Percentiles rank a stretch among this genome's conserved stretches.
These are phyloP conservation scores for Colletotrichum sidae DNA, from an alignment of 2,329 filamentous ascomycete species.

Conservation along the genomic window DNA sequence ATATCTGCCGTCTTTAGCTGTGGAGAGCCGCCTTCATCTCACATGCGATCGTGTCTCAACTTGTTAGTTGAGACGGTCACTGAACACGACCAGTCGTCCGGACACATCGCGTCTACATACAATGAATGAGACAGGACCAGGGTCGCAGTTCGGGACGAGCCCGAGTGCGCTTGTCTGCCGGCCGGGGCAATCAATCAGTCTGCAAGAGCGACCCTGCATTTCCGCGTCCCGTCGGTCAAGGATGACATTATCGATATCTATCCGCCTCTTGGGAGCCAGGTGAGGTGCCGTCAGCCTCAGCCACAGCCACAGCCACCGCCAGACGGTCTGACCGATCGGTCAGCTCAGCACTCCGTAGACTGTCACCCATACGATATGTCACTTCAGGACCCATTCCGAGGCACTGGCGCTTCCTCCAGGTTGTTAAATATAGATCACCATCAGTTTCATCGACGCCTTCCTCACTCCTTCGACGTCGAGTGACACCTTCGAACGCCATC, in stretches of 20 bases:
- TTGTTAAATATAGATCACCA: conserved; percentile 24
- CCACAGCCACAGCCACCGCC: conserved; percentile 24
- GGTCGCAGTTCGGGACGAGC: conserved; percentile 11
- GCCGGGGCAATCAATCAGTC: conserved; percentile 6
- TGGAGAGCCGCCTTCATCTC: neutral
- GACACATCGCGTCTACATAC: conserved; percentile 2
- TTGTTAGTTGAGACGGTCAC: neutral
- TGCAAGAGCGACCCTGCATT: conserved; percentile 16
- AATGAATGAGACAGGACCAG: conserved; percentile 6
- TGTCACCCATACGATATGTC: conserved; percentile 6
- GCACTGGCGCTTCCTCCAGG: conserved; percentile 21
- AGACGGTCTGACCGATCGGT: conserved; percentile 1
- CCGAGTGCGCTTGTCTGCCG: conserved; percentile 19
- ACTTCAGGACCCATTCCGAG: conserved; percentile 5
- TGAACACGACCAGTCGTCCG: neutral
- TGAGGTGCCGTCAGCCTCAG: conserved; percentile 15
- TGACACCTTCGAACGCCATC: neutral
- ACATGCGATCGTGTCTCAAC: conserved; percentile 8
- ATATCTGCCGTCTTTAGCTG: neutral
- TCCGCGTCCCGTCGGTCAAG: neutral
- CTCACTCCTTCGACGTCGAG: conserved; percentile 7
- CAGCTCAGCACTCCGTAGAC: conserved; percentile 4
- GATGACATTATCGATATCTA: conserved; percentile 8
- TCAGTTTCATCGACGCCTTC: conserved; percentile 21
- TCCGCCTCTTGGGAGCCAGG: neutral